Percentiles rank a stretch among this genome's conserved stretches.
These are phyloP conservation scores for Solanum hybrid DNA, from an alignment of 305 asterid genomes.

Conservation along the genomic window DNA sequence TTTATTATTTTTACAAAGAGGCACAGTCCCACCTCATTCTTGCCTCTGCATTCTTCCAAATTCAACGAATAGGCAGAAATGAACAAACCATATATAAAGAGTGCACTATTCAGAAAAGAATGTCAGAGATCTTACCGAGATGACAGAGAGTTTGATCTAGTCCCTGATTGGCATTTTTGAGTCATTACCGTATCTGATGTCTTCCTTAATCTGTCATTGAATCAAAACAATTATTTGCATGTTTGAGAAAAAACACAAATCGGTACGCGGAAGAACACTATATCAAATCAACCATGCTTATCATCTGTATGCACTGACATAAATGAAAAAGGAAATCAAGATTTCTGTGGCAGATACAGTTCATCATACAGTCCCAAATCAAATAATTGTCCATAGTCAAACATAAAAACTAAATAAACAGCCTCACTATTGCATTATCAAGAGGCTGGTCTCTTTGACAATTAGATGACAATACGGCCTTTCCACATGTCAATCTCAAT, in stretches of 20 bases:
- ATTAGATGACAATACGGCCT: neutral
- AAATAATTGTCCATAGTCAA: neutral
- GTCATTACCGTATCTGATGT: constrained; percentile 30
- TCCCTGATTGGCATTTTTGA: constrained; percentile 41
- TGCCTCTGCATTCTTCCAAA: neutral
- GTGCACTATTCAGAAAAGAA: neutral
- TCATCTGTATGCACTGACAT: neutral
- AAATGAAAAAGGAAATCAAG: neutral
- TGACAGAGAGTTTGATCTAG: constrained; percentile 35
- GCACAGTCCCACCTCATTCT: neutral
- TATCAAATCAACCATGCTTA: neutral
- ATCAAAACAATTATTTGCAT: neutral
- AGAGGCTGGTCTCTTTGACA: neutral
- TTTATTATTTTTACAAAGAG: neutral
- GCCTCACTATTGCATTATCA: neutral
- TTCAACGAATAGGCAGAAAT: neutral
- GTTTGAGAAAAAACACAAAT: neutral
- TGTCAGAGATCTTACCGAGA: constrained; percentile 36
- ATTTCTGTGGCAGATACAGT: neutral
- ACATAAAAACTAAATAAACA: neutral
- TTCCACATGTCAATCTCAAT: neutral
- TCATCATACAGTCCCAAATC: neutral
- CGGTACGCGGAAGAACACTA: neutral
- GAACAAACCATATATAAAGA: neutral
- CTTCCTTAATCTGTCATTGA: constrained; percentile 35